Conservation (phyloP, 768 basidiomycete species). For the Mycena capillaripes region DNA sequence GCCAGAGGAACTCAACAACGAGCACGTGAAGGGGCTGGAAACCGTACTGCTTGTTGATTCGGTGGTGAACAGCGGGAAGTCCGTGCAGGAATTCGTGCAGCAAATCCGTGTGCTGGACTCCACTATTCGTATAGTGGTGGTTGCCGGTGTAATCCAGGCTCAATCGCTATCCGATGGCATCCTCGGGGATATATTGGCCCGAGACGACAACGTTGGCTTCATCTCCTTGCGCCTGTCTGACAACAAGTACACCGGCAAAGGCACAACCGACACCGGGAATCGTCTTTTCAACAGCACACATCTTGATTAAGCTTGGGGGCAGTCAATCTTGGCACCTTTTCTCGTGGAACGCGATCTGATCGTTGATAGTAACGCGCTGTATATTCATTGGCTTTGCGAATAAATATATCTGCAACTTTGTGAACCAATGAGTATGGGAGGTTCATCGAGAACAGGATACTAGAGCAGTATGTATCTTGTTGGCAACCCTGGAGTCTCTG, state of each 20-base stretch:
- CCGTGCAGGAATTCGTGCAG: slow-evolving; percentile 37
- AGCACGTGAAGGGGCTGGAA: slow-evolving; percentile 33
- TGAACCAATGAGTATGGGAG: no score
- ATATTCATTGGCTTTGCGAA: background rate
- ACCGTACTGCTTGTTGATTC: slow-evolving; percentile 41
- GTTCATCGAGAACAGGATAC: no score
- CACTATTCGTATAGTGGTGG: slow-evolving; percentile 34
- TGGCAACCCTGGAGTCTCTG: no score
- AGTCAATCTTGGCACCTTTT: no score
- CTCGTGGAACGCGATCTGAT: background rate
- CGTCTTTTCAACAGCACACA: slow-evolving; percentile 42
- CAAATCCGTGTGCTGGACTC: slow-evolving; percentile 33
- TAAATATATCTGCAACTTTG: background rate
- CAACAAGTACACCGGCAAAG: slow-evolving; percentile 41
- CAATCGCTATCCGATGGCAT: slow-evolving; percentile 31
- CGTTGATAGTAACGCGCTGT: no score
- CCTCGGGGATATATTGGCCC: slow-evolving; percentile 32
- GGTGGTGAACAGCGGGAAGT: slow-evolving; percentile 44
- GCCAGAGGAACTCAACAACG: slow-evolving; percentile 35
- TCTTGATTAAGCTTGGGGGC: slow-evolving; percentile 23
- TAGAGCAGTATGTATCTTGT: no score
- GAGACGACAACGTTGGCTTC: slow-evolving; percentile 36
- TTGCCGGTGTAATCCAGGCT: slow-evolving; percentile 38
- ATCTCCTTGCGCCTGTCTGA: slow-evolving; percentile 40
- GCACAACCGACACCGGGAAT: slow-evolving; percentile 41